Conservation (phyloP, 2,329 filamentous ascomycete genomes). For the Teratosphaeriaceae sp. region DNA sequence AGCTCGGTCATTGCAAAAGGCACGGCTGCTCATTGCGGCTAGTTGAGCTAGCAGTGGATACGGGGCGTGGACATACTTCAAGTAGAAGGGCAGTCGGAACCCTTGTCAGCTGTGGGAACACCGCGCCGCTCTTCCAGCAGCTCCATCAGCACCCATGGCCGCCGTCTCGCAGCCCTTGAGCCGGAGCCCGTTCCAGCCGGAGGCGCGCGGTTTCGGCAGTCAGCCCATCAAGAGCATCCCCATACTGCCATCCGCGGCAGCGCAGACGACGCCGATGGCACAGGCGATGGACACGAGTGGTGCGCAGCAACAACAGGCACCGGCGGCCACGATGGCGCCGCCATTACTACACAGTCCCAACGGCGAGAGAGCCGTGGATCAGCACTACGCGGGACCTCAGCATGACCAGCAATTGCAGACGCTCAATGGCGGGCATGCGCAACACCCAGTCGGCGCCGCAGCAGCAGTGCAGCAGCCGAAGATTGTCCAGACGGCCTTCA, state of each 20-base stretch:
- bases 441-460: conserved; percentile 51
- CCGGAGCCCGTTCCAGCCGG: conserved; percentile 26
- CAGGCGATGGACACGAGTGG: conserved; percentile 25
- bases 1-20: not conserved
- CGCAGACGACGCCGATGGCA: conserved; percentile 9
- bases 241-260: conserved; percentile 24
- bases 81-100: too few relatives aligned
- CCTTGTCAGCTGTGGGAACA: not conserved
- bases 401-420: conserved; percentile 9
- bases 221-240: conserved; percentile 22
- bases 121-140: too few relatives aligned
- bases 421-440: conserved; percentile 36
- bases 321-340: conserved; percentile 22
- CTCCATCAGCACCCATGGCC: conserved; percentile 31
- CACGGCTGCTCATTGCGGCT: not conserved
- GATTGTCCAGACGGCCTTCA: conserved; percentile 96
- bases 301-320: conserved; percentile 12
- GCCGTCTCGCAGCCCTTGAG: conserved; percentile 36
- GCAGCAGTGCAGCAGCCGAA: conserved; percentile 87
- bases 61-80: not conserved
- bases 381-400: conserved; percentile 11
- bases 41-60: not conserved
- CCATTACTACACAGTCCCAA: conserved; percentile 22
- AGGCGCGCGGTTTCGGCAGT: conserved; percentile 16
- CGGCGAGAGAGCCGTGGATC: conserved; percentile 19